A percentile compares a stretch with the other conserved stretches of the same genome.
These are phyloP conservation scores for Arctium minus DNA, from an alignment of 129 eudicot species.

Conservation along the genomic window DNA sequence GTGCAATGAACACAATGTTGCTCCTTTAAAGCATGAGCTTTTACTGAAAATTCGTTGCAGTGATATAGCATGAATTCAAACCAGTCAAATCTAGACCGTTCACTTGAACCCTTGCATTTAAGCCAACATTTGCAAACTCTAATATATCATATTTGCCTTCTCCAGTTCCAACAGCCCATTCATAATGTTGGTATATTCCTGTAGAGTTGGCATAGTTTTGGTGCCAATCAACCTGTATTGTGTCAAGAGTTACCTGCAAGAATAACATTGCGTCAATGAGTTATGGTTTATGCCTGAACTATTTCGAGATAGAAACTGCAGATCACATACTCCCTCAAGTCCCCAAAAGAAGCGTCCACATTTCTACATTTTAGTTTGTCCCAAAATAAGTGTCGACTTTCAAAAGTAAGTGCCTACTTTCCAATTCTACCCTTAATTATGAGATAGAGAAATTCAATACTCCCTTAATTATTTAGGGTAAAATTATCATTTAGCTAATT, in stretches of 20 bases:
- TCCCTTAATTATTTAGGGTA: too few species aligned
- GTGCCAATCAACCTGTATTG: conserved; percentile 91
- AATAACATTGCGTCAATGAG: conserved; percentile 61
- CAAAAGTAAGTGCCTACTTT: too few species aligned
- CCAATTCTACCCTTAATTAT: too few species aligned
- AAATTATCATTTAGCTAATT: too few species aligned
- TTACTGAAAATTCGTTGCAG: conserved; percentile 76
- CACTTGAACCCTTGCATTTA: conserved; percentile 67
- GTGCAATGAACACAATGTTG: conserved; percentile 92
- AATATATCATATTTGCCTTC: too few species aligned
- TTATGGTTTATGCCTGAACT: not conserved
- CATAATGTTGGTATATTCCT: conserved; percentile 78
- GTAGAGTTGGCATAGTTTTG: conserved; percentile 65
- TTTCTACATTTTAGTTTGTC: not conserved
- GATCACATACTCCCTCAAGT: not conserved
- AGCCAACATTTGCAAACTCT: too few species aligned
- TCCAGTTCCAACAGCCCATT: conserved; percentile 98
- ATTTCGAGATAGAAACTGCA: not conserved
- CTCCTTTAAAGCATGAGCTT: conserved; percentile 94
- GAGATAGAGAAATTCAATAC: too few species aligned
- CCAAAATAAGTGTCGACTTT: not conserved
- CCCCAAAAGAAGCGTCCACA: not conserved
- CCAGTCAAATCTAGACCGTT: conserved; percentile 76
- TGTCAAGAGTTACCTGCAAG: too few species aligned
- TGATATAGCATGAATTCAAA: conserved; percentile 74